phyloP scores from a whole-genome alignment of 108 stramenopile genomes.

The Chaetoceros muelleri region DNA sequence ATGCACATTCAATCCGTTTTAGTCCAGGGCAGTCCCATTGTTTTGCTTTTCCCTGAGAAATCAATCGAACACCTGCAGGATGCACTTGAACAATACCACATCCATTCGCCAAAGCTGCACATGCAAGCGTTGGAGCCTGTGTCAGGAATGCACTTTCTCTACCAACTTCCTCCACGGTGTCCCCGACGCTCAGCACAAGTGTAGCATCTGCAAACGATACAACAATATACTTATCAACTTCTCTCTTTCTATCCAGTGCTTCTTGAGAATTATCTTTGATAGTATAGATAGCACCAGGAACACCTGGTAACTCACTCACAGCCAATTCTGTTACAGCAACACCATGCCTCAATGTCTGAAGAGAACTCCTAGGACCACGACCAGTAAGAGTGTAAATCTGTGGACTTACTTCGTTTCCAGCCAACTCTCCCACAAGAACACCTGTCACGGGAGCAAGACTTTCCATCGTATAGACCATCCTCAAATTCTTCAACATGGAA shows the following conservation, averaged over 20 bases:
- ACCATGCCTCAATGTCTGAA: constrained; percentile 87
- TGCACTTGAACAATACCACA: constrained; percentile 85
- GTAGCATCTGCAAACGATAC: constrained; percentile 96
- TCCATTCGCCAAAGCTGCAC: constrained; percentile 71
- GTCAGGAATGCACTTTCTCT: constrained; percentile 83
- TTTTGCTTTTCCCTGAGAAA: constrained; percentile 49
- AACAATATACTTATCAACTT: constrained; percentile 81
- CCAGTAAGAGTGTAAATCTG: constrained; percentile 92
- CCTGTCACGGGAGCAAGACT: constrained; percentile 79
- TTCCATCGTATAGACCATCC: constrained; percentile 61
- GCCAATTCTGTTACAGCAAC: constrained; percentile 89
- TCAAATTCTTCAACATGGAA: constrained; percentile 64
- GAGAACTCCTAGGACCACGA: constrained; percentile 68
- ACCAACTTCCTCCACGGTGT: constrained; percentile 93
- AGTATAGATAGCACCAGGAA: constrained; percentile 89
- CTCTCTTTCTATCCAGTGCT: constrained; percentile 12
- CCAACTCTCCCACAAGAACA: constrained; percentile 85
- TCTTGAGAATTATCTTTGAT: constrained; percentile 53
- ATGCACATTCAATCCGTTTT: constrained; percentile 84
- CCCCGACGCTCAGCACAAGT: constrained; percentile 90
- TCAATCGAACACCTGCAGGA: constrained; percentile 83
- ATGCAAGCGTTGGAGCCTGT: constrained; percentile 84
- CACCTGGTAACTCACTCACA: constrained; percentile 87
- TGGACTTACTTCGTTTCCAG: constrained; percentile 83
- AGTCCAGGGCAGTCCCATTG: constrained; percentile 92